Evolutionary conservation across 169 alveolate genomes (phyloP).

Genomic region (Plasmodium knowlesi): DNA sequence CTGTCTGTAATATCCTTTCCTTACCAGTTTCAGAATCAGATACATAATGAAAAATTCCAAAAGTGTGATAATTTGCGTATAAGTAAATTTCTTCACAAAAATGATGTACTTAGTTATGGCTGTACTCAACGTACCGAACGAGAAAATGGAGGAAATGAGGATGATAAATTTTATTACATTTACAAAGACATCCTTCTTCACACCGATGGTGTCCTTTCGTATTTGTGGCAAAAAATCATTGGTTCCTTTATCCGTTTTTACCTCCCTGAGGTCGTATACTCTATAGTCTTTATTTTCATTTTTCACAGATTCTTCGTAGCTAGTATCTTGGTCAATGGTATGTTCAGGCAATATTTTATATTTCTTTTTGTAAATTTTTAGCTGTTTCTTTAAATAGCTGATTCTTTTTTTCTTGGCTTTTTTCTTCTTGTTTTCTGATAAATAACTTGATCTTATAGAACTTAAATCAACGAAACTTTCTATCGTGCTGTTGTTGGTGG

Average conservation of each 20-base stretch:
- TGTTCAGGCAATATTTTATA: conserved; percentile 67
- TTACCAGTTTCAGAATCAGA: conserved; percentile 14
- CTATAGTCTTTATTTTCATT: conserved; percentile 27
- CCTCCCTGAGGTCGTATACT: conserved; percentile 35
- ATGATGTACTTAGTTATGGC: conserved; percentile 49
- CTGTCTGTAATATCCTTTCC: neutral
- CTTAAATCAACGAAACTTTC: conserved; percentile 52
- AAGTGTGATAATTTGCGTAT: conserved; percentile 47
- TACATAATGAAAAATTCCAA: conserved; percentile 41
- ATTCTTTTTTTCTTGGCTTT: conserved; percentile 37
- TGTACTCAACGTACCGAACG: conserved; percentile 51
- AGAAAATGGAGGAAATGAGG: conserved; percentile 30
- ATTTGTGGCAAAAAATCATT: conserved; percentile 16
- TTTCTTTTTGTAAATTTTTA: conserved; percentile 47
- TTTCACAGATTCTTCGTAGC: conserved; percentile 56
- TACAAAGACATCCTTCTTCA: conserved; percentile 29
- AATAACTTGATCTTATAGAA: conserved; percentile 41
- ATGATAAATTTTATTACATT: conserved; percentile 45
- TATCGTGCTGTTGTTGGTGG: neutral
- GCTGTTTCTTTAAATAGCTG: conserved; percentile 31
- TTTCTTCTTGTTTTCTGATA: conserved; percentile 49
- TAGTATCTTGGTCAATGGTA: conserved; percentile 60
- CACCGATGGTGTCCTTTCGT: conserved; percentile 2
- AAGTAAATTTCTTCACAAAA: conserved; percentile 55
- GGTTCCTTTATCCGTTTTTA: conserved; percentile 39